Evolutionary conservation across 345 rosid species (phyloP).

Genomic region (Aquilaria yunnanensis): DNA sequence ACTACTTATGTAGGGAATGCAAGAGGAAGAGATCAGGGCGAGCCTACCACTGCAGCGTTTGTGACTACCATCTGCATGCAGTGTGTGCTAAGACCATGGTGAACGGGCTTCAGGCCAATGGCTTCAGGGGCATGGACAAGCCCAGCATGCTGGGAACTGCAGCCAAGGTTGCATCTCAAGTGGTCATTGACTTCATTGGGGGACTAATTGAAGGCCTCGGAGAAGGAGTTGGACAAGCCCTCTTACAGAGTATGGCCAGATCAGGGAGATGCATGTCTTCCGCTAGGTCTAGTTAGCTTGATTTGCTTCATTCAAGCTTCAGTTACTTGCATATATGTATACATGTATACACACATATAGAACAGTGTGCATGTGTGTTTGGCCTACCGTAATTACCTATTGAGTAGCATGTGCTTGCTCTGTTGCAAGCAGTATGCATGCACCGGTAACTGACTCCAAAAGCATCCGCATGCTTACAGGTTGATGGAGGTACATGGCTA

Average conservation of each 20-base stretch:
- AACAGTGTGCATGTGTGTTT: too few species aligned
- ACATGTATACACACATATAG: too few species aligned
- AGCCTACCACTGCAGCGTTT: slow-evolving; percentile 57
- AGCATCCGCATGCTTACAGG: too few species aligned
- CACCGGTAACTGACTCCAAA: too few species aligned
- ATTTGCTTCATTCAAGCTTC: too few species aligned
- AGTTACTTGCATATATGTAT: neutral
- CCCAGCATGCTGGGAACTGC: slow-evolving; percentile 55
- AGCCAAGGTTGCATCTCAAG: slow-evolving; percentile 56
- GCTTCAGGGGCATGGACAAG: slow-evolving; percentile 38
- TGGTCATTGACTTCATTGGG: slow-evolving; percentile 54
- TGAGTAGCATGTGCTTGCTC: too few species aligned
- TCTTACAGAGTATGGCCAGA: slow-evolving; percentile 38
- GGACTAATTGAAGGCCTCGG: slow-evolving; percentile 76
- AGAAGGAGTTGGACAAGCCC: slow-evolving; percentile 68
- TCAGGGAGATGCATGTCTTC: slow-evolving; percentile 19
- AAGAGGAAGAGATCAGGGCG: slow-evolving; percentile 54
- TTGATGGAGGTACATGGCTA: too few species aligned
- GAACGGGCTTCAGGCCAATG: slow-evolving; percentile 59
- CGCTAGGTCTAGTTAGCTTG: too few species aligned
- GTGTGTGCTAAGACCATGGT: slow-evolving; percentile 72
- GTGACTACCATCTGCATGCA: slow-evolving; percentile 76
- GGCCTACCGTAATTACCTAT: too few species aligned
- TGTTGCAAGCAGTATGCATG: too few species aligned
- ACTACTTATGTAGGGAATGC: slow-evolving; percentile 58